Conservation (phyloP, 2,329 filamentous ascomycete species). For the Colletotrichum cereale region DNA sequence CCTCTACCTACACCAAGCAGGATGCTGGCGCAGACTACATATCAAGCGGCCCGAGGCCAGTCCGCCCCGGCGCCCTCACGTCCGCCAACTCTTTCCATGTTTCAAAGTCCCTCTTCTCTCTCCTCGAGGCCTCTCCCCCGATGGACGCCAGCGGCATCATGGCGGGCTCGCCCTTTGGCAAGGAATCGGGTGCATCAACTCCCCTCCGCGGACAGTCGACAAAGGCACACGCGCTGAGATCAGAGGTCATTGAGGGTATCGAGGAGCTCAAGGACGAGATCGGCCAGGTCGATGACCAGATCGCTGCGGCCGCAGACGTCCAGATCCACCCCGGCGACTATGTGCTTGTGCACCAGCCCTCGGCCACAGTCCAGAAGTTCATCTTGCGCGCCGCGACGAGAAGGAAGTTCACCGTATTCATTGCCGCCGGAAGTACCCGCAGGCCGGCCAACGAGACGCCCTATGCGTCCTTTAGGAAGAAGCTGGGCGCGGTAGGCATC, state of each 20-base stretch:
- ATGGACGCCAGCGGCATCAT: constrained; percentile 51
- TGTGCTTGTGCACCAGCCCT: constrained; percentile 89
- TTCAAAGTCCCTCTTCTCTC: constrained; percentile 86
- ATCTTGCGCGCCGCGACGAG: constrained; percentile 88
- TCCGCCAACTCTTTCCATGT: constrained; percentile 74
- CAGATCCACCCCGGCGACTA: constrained; percentile 95
- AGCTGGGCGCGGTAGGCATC: constrained; percentile 81
- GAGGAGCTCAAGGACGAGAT: constrained; percentile 97
- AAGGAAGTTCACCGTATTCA: constrained; percentile 90
- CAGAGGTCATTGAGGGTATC: constrained; percentile 93
- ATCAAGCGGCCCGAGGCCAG: constrained; percentile 41
- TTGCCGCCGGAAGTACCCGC: constrained; percentile 74
- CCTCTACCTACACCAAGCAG: constrained; percentile 51
- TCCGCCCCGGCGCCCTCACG: constrained; percentile 71
- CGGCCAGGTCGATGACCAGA: constrained; percentile 91
- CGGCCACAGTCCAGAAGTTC: constrained; percentile 89
- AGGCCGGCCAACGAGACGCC: constrained; percentile 53
- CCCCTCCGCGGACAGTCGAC: constrained; percentile 58
- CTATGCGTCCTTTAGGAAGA: constrained; percentile 76
- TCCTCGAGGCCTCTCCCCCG: constrained; percentile 80
- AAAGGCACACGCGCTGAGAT: constrained; percentile 78
- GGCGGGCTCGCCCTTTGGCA: constrained; percentile 60
- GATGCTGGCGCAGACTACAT: constrained; percentile 46
- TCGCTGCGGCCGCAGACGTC: constrained; percentile 87
- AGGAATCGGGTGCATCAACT: constrained; percentile 63